Evolutionary conservation across 2,329 filamentous ascomycete genomes (phyloP).

Genomic region (Pseudogymnoascus sp.): DNA sequence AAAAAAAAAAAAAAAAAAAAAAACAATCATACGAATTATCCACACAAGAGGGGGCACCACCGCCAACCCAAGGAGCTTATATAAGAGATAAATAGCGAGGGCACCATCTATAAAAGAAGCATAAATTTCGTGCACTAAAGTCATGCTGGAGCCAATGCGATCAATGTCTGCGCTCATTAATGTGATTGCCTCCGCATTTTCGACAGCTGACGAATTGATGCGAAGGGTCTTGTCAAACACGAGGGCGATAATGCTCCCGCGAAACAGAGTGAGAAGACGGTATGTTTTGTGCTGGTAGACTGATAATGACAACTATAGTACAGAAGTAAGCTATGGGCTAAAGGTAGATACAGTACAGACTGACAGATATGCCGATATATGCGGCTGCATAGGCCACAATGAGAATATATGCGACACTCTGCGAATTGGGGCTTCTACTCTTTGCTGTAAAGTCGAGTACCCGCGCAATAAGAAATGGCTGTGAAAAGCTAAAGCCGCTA

Average conservation of each 20-base stretch:
- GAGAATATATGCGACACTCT: constrained; percentile 31
- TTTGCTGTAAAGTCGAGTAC: constrained; percentile 29
- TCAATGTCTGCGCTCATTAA: constrained; percentile 2
- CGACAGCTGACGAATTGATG: constrained; percentile 4
- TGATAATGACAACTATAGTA: not conserved
- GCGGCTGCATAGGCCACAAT: constrained; percentile 36
- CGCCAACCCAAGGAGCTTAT: not conserved
- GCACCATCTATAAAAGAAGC: not conserved
- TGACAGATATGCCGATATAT: constrained; percentile 37
- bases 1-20: not conserved
- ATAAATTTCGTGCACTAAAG: not conserved
- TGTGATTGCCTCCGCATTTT: not conserved
- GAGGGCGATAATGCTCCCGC: constrained; percentile 9
- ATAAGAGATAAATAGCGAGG: not conserved
- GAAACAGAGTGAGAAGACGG: constrained; percentile 11
- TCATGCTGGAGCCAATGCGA: not conserved
- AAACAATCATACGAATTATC: not conserved
- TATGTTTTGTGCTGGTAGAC: constrained; percentile 13
- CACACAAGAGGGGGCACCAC: not conserved
- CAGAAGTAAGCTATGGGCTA: not conserved
- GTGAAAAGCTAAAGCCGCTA: constrained; percentile 37
- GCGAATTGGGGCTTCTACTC: constrained; percentile 22
- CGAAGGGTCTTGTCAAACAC: constrained; percentile 12
- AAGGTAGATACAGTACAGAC: constrained; percentile 11
- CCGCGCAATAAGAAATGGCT: constrained; percentile 38